Conservation (phyloP, 345 rosid genomes). For the Ailanthus altissimus region DNA sequence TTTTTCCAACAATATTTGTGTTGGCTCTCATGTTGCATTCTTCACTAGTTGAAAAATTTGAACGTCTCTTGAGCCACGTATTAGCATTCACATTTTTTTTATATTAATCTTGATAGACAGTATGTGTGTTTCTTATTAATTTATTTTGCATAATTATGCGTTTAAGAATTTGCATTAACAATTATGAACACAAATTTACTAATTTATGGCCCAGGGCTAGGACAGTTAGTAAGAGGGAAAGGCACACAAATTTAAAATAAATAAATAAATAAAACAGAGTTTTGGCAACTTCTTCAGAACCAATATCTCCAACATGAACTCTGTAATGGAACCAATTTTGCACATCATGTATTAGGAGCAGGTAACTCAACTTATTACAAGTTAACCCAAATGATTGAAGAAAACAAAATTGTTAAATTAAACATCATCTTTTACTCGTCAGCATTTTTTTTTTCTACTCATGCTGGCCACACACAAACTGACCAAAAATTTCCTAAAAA, state of each 20-base stretch:
- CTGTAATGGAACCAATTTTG: neutral
- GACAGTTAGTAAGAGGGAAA: neutral
- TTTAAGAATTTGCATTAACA: too few relatives aligned
- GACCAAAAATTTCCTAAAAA: neutral
- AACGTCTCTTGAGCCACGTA: too few relatives aligned
- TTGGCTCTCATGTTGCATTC: too few relatives aligned
- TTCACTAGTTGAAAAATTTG: too few relatives aligned
- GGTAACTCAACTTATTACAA: neutral
- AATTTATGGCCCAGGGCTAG: neutral
- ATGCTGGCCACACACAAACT: neutral
- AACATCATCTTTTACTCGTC: neutral
- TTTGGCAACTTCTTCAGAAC: neutral
- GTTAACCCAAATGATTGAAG: neutral
- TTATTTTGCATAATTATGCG: too few relatives aligned
- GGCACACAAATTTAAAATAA: neutral
- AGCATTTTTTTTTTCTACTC: neutral
- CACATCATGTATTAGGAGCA: neutral
- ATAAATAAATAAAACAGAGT: neutral
- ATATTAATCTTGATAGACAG: too few relatives aligned
- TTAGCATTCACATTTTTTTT: too few relatives aligned
- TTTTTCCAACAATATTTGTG: too few relatives aligned
- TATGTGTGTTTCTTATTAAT: neutral
- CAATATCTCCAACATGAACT: neutral
- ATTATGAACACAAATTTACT: neutral
- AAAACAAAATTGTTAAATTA: neutral